Evolutionary conservation across 2,329 filamentous ascomycete species (phyloP).

Genomic region (Penicillium hordei): DNA sequence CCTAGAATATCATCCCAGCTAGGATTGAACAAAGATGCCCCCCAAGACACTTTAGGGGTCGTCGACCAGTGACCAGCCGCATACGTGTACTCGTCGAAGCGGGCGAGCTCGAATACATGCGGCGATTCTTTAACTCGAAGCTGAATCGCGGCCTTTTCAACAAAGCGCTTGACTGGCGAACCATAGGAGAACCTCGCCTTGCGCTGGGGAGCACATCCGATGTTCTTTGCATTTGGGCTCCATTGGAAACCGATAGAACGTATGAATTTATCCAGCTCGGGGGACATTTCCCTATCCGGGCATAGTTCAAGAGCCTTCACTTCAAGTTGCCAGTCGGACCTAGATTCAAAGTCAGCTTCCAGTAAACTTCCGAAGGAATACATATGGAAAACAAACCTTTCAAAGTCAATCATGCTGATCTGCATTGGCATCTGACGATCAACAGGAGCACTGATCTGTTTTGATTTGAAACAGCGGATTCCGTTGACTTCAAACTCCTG

Average conservation of each 20-base stretch:
- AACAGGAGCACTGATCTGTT: slow-evolving; percentile 19
- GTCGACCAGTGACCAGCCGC: not conserved
- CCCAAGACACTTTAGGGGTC: slow-evolving; percentile 36
- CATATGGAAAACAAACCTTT: slow-evolving; percentile 29
- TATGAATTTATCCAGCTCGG: slow-evolving; percentile 6
- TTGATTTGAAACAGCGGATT: slow-evolving; percentile 38
- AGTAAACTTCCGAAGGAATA: not conserved
- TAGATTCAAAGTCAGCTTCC: slow-evolving; percentile 13
- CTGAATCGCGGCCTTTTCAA: slow-evolving; percentile 43
- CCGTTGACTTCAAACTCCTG: slow-evolving; percentile 36
- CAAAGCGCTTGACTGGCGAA: slow-evolving; percentile 32
- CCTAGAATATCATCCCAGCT: slow-evolving; percentile 45
- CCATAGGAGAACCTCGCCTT: slow-evolving; percentile 32
- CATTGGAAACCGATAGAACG: not conserved
- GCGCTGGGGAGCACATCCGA: slow-evolving; percentile 28
- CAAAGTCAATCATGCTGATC: slow-evolving; percentile 39
- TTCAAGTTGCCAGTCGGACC: slow-evolving; percentile 45
- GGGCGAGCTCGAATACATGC: slow-evolving; percentile 45
- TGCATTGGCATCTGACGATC: slow-evolving; percentile 35
- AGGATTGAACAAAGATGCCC: slow-evolving; percentile 38
- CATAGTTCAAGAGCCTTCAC: slow-evolving; percentile 43
- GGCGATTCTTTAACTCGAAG: slow-evolving; percentile 42
- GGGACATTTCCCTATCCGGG: slow-evolving; percentile 17
- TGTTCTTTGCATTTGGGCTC: slow-evolving; percentile 14
- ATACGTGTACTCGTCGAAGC: slow-evolving; percentile 40